A percentile compares a stretch with the other conserved stretches of the same genome.
Evolutionary conservation across 2,329 filamentous ascomycete species (phyloP).

Genomic region (Colletotrichum incanum): DNA sequence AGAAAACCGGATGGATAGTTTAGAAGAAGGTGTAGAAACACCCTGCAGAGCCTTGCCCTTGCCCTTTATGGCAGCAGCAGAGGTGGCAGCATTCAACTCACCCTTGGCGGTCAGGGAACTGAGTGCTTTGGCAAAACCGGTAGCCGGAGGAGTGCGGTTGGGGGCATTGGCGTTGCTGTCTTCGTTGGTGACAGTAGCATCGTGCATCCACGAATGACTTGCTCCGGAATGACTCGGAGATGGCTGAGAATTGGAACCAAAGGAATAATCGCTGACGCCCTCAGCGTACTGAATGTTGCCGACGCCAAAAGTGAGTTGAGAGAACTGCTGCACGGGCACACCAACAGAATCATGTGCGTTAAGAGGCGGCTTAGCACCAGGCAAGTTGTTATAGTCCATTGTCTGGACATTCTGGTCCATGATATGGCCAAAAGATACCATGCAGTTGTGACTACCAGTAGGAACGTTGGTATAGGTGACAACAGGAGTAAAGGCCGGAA

Average conservation of each 20-base stretch:
- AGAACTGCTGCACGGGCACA: background rate
- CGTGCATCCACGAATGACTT: background rate
- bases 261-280: background rate
- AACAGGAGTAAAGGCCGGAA: background rate
- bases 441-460: background rate
- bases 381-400: background rate
- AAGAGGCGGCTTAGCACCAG: background rate
- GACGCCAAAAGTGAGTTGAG: background rate
- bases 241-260: background rate
- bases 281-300: background rate
- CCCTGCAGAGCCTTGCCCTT: background rate
- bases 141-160: too few relatives aligned
- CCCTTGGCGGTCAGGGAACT: background rate
- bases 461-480: too few relatives aligned
- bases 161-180: background rate
- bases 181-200: background rate
- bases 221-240: background rate
- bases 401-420: slow-evolving; percentile 4
- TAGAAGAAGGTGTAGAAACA: background rate
- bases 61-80: background rate
- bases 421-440: background rate
- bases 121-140: background rate
- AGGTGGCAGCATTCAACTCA: background rate
- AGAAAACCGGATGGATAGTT: background rate
- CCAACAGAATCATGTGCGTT: background rate